Base-by-base conservation (phyloP, 768 basidiomycete genomes). In the Clavaria fumosa region DNA sequence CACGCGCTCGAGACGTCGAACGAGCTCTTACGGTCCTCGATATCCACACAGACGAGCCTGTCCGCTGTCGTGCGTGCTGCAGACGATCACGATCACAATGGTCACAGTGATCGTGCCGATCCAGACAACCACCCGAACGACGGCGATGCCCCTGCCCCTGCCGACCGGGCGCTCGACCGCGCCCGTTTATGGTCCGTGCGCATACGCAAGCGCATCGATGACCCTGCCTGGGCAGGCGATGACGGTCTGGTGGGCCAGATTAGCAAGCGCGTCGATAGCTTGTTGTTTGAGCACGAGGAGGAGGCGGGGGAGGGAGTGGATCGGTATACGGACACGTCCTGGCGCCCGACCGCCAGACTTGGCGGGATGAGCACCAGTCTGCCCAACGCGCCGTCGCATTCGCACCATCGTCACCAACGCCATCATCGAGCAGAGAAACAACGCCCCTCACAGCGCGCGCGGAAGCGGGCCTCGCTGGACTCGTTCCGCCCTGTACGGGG, bases 1-100 rank as follows among this genome's bases (percentile, higher is more conserved):
- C 75, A 84, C 55, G 84, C 84, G 1, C 63, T 89, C 6, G 85
- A 88, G 52, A 75, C 85, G 65, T 88, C 84, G 4, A 88, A 88
- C 41, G 67, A 74, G 2, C 61, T 88, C 7, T 61, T 89, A 7
- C 76, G 82, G 50, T 75, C 72, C 9, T 78, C 79, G 15, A 76
- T 85, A 47, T 69, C 75, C 27, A 76, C 83, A 1, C 76, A 79
- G 44, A 64, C 74, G 9, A 70, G 55, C 32, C 49, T 64, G 12
- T 56, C 65, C 6, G 56, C 63, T 3, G 57, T 76, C 27, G 54
- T 78, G 21, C n/a, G n/a, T n/a, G 61, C 66, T 17, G 48, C 64
- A 11, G 72, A 70, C 39, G n/a, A n/a, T n/a, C n/a, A n/a, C n/a
- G n/a, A n/a, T n/a, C n/a, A n/a, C n/a, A n/a, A n/a, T n/a, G n/a